Conservation (phyloP, 768 basidiomycete genomes). For the Lenzites betulinus region DNA sequence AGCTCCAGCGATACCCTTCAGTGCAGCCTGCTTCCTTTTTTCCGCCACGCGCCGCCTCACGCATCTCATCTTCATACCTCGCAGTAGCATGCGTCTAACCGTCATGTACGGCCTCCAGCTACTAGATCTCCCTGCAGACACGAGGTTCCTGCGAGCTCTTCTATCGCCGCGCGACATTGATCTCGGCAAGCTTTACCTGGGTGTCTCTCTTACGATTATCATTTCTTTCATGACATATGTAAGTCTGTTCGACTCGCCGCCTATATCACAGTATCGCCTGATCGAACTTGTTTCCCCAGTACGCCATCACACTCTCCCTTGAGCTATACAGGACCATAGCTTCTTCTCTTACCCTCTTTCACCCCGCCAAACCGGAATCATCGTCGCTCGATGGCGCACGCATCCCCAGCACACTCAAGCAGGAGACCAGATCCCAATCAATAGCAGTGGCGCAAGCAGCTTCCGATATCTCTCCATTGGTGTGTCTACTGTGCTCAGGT, state of each 20-base stretch:
- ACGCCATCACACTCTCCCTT: background rate
- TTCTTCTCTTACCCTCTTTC: background rate
- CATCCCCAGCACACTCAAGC: no score
- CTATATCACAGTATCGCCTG: background rate
- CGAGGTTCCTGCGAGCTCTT: background rate
- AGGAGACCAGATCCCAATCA: no score
- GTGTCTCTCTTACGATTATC: background rate
- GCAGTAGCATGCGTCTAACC: background rate
- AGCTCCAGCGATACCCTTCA: background rate
- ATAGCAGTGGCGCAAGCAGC: no score
- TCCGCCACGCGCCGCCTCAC: background rate
- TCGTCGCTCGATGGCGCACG: background rate
- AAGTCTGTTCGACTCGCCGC: background rate
- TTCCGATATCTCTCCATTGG: no score
- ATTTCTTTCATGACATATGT: conserved; percentile 11
- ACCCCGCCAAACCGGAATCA: background rate
- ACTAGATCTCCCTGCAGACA: background rate
- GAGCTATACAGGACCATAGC: conserved; percentile 4
- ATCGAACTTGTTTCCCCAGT: background rate
- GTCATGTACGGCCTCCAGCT: conserved; percentile 1
- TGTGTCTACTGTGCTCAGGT: no score
- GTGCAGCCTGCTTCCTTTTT: no score
- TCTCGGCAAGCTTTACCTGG: background rate
- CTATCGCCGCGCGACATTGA: background rate
- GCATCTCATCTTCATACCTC: conserved; percentile 4